A percentile compares a stretch with the other conserved stretches of the same genome.
These are phyloP conservation scores for Tolypocladium album DNA, from an alignment of 2,329 filamentous ascomycete genomes.

Conservation along the genomic window DNA sequence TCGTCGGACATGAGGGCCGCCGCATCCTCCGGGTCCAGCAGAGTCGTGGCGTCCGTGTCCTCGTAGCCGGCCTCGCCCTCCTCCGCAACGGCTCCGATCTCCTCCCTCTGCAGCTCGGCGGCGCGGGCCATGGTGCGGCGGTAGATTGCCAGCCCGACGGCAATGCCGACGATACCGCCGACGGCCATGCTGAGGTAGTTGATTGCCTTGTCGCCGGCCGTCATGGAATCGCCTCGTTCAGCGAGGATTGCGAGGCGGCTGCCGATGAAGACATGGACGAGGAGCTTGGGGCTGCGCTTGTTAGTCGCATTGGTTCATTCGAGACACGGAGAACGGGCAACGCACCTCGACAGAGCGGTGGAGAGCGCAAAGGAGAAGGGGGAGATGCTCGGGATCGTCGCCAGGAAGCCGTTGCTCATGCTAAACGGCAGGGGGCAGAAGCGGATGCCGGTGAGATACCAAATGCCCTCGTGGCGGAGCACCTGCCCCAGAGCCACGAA, in stretches of 20 bases:
- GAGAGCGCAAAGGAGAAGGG: conserved; percentile 68
- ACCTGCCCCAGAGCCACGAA: conserved; percentile 85
- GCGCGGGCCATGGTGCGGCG: conserved; percentile 54
- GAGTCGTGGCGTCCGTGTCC: conserved; percentile 29
- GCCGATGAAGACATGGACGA: conserved; percentile 90
- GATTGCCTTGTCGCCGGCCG: conserved; percentile 61
- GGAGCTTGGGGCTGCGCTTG: conserved; percentile 59
- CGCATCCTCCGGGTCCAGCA: conserved; percentile 36
- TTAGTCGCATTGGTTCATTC: conserved; percentile 2
- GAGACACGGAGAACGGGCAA: not conserved
- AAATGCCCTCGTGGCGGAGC: conserved; percentile 79
- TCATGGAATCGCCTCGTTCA: conserved; percentile 79
- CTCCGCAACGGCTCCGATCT: conserved; percentile 18
- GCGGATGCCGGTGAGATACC: conserved; percentile 82
- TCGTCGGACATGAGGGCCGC: conserved; percentile 48
- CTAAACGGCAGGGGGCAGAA: conserved; percentile 90
- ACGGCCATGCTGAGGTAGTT: conserved; percentile 75
- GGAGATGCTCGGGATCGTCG: conserved; percentile 82
- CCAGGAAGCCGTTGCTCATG: conserved; percentile 85
- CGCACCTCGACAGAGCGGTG: conserved; percentile 61
- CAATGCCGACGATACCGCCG: conserved; percentile 59
- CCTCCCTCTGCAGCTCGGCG: conserved; percentile 42
- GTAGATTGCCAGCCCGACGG: conserved; percentile 81
- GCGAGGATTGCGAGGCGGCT: conserved; percentile 70
- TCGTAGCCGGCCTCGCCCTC: conserved; percentile 27